phyloP scores from a whole-genome alignment of 371 early-diverging fungal genomes.

The Apophysomyces trapeziformis region DNA sequence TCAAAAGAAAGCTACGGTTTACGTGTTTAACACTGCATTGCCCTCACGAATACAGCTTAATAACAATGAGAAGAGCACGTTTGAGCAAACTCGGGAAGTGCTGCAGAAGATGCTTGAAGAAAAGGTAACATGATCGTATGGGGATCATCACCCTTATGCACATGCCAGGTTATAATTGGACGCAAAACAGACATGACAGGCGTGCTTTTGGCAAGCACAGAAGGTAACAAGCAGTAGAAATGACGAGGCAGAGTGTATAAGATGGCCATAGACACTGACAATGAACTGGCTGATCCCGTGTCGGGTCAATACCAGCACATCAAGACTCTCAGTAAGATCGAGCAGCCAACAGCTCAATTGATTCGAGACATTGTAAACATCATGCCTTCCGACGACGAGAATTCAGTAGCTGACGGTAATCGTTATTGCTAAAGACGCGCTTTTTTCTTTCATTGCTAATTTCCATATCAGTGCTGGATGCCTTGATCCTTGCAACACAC shows the following conservation, averaged over 20 bases:
- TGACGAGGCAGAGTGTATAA: not conserved
- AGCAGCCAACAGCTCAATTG: constrained; percentile 24
- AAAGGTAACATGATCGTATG: constrained; percentile 45
- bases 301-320: constrained; percentile 45
- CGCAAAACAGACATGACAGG: constrained; percentile 46
- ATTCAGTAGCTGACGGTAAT: constrained; percentile 43
- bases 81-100: constrained; percentile 51
- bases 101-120: constrained; percentile 39
- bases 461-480: constrained; percentile 58
- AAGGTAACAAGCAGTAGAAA: constrained; percentile 23
- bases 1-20: constrained; percentile 64
- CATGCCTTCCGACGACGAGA: constrained; percentile 35
- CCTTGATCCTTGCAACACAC: constrained; percentile 64
- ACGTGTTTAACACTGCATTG: constrained; percentile 61
- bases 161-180: constrained; percentile 29
- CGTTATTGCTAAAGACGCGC: not conserved
- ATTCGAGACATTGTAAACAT: constrained; percentile 30
- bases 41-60: constrained; percentile 50
- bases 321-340: constrained; percentile 17
- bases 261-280: constrained; percentile 32
- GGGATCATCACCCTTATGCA: not conserved
- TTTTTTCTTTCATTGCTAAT: not conserved
- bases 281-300: constrained; percentile 24
- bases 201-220: constrained; percentile 42
- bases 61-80: constrained; percentile 32